Percentiles rank a stretch among this genome's conserved stretches.
phyloP scores from a whole-genome alignment of 2,329 filamentous ascomycete genomes.

The Sphaerulina populicola region DNA sequence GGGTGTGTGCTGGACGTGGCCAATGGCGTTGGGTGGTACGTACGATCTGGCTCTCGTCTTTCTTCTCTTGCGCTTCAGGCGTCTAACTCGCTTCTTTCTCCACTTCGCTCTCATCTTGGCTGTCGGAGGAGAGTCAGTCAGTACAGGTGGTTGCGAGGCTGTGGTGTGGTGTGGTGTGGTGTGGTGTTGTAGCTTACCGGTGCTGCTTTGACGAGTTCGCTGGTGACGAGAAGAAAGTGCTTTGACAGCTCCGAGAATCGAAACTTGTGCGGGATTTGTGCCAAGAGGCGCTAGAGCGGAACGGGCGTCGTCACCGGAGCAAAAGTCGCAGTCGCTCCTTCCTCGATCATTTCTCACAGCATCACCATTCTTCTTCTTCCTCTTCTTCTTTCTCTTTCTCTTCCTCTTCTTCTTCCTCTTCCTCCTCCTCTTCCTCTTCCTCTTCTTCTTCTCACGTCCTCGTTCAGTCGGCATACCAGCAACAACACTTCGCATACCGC shows the following conservation, averaged over 20 bases:
- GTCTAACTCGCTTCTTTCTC: conserved; percentile 99
- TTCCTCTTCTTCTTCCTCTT: not conserved
- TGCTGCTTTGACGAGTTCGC: conserved; percentile 19
- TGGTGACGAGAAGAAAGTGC: conserved; percentile 11
- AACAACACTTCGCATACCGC: not conserved
- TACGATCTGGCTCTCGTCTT: conserved; percentile 98
- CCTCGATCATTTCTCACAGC: no score
- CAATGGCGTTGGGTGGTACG: conserved; percentile 37
- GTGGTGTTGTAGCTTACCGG: conserved; percentile 5
- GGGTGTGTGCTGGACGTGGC: not conserved
- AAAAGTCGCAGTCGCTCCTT: conserved; percentile 4
- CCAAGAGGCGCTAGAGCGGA: conserved; percentile 11
- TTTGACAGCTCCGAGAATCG: conserved; percentile 12
- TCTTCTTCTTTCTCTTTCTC: no score
- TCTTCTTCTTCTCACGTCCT: not conserved
- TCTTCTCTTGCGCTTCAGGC: conserved; percentile 99
- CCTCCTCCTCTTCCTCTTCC: not conserved
- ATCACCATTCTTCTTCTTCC: not conserved
- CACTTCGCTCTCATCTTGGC: conserved; percentile 86
- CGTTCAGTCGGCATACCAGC: not conserved
- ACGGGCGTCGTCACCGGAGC: conserved; percentile 4
- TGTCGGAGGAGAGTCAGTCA: conserved; percentile 14
- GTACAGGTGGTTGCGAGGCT: not conserved
- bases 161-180: no score
- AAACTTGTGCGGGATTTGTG: conserved; percentile 9